Evolutionary conservation across 1,284 basidiomycete species (phyloP).

Genomic region (Ganoderma resinaceum): DNA sequence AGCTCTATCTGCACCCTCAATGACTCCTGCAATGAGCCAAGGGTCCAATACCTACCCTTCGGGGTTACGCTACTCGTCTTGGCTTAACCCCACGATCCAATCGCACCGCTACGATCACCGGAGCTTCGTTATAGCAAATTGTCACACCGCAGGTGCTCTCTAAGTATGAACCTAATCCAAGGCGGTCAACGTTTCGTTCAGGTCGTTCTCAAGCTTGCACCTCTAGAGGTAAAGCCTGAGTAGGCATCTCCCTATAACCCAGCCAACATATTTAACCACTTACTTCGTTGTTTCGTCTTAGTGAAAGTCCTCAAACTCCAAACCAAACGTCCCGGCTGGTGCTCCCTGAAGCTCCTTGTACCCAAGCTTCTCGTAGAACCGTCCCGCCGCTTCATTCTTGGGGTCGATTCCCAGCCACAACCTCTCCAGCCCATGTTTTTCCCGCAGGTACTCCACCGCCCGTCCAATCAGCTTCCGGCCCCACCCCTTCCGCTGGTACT

Average conservation of each 20-base stretch:
- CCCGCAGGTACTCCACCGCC: slow-evolving; percentile 58
- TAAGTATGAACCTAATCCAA: not conserved
- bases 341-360: slow-evolving; percentile 60
- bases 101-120: slow-evolving; percentile 1
- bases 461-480: slow-evolving; percentile 61
- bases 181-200: not conserved
- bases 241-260: not conserved
- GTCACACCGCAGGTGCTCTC: not conserved
- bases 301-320: slow-evolving; percentile 54
- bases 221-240: not conserved
- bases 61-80: not conserved
- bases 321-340: slow-evolving; percentile 52
- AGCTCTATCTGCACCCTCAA: not conserved
- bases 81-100: not conserved
- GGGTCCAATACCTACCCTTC: not conserved
- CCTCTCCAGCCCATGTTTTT: slow-evolving; percentile 50
- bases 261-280: not conserved
- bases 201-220: not conserved
- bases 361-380: slow-evolving; percentile 64
- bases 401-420: slow-evolving; percentile 71
- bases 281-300: not conserved
- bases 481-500: slow-evolving; percentile 68
- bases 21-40: not conserved
- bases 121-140: not conserved
- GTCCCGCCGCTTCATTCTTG: slow-evolving; percentile 59